Evolutionary conservation across 768 basidiomycete genomes (phyloP).

Genomic region (Infundibulicybe gibba): DNA sequence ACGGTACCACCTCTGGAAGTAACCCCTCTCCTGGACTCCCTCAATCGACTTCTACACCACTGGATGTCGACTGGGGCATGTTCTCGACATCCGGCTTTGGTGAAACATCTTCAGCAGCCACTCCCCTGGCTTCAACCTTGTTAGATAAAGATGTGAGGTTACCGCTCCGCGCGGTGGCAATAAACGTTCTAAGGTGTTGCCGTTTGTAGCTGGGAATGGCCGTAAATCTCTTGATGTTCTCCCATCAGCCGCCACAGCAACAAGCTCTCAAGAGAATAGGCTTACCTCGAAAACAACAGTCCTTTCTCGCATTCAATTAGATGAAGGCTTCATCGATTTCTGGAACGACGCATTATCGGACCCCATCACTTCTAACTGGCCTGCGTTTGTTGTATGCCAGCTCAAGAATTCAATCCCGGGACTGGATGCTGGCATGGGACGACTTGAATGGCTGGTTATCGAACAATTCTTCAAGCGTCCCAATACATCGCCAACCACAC

Average conservation of each 20-base stretch:
- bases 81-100: conserved; percentile 68
- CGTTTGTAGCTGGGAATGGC: conserved; percentile 15
- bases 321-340: conserved; percentile 82
- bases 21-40: conserved; percentile 25
- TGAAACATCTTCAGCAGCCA: conserved; percentile 29
- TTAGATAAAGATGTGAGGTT: conserved; percentile 59
- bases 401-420: conserved; percentile 41
- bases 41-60: conserved; percentile 16
- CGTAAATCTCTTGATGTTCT: conserved; percentile 24
- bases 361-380: conserved; percentile 62
- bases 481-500: conserved; percentile 23
- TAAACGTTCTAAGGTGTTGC: conserved; percentile 19
- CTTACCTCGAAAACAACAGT: conserved; percentile 34
- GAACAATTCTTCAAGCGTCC: conserved; percentile 54
- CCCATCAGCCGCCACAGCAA: conserved; percentile 5
- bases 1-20: conserved; percentile 12
- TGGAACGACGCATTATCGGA: conserved; percentile 76
- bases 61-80: conserved; percentile 58
- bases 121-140: conserved; percentile 53
- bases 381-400: conserved; percentile 67
- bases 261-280: conserved; percentile 21
- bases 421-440: conserved; percentile 29
- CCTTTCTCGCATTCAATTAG: conserved; percentile 53
- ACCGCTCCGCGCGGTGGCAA: conserved; percentile 40
- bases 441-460: conserved; percentile 62